These are phyloP conservation scores for Colletotrichum karsti DNA, from an alignment of 2,329 filamentous ascomycete genomes.

Conservation along the genomic window DNA sequence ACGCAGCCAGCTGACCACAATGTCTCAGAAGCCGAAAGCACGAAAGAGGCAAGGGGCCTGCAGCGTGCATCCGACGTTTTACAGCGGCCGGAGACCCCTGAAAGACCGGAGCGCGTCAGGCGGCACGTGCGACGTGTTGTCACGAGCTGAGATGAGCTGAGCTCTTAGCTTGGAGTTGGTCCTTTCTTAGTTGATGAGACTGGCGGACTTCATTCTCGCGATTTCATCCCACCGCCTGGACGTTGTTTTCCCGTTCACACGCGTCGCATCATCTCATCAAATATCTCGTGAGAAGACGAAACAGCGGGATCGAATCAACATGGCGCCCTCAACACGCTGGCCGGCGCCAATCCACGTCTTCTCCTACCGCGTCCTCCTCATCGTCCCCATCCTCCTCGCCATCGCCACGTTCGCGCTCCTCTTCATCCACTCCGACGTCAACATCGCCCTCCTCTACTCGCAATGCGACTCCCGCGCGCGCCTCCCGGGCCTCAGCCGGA, in stretches of 20 bases:
- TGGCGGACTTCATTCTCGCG: background rate
- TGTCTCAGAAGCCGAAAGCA: background rate
- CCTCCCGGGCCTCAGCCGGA: constrained; percentile 51
- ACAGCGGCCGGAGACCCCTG: no score
- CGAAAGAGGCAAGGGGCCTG: background rate
- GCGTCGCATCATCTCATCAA: background rate
- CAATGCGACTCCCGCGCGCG: constrained; percentile 60
- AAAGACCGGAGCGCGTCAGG: background rate
- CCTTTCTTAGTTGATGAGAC: background rate
- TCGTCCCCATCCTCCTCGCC: constrained; percentile 58
- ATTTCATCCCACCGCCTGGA: background rate
- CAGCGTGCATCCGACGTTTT: background rate
- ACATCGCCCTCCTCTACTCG: constrained; percentile 60
- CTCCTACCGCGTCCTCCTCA: constrained; percentile 59
- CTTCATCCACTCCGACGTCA: constrained; percentile 57
- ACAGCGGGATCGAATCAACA: background rate
- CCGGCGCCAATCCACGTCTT: constrained; percentile 60
- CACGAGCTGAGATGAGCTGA: constrained; percentile 3
- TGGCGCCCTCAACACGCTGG: constrained; percentile 31
- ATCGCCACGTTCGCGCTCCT: constrained; percentile 49
- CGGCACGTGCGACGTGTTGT: constrained; percentile 17
- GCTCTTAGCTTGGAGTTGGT: background rate
- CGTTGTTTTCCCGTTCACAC: background rate
- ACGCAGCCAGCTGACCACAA: background rate
- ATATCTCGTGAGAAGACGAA: background rate